These are phyloP conservation scores for Cryptococcus sp. DNA, from an alignment of 1,284 basidiomycete genomes.

Conservation along the genomic window DNA sequence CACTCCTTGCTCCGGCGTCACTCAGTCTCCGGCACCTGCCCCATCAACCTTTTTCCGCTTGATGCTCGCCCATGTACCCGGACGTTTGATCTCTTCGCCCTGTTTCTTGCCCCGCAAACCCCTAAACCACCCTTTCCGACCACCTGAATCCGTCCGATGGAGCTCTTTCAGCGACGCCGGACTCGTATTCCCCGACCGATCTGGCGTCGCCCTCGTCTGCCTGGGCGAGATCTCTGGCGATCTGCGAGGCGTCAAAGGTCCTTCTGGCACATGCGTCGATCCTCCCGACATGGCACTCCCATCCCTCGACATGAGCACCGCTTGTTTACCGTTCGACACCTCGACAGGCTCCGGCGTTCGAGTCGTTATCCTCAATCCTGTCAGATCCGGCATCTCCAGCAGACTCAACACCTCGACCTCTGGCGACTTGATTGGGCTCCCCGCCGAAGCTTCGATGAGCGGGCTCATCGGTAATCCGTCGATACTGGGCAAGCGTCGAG, in stretches of 20 bases:
- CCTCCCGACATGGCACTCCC: neutral
- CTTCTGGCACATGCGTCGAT: neutral
- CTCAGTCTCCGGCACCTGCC: too few species aligned
- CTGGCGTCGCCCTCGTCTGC: too few species aligned
- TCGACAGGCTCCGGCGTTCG: neutral
- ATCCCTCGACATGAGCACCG: neutral
- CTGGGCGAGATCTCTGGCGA: too few species aligned
- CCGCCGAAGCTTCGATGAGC: slow-evolving; percentile 4
- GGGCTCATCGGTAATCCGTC: slow-evolving; percentile 10
- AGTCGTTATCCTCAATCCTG: neutral
- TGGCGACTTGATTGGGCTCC: neutral
- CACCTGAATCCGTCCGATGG: too few species aligned
- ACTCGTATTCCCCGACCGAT: too few species aligned
- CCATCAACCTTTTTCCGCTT: too few species aligned
- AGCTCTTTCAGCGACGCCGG: too few species aligned
- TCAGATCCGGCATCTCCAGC: neutral
- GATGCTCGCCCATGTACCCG: too few species aligned
- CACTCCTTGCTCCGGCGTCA: too few species aligned
- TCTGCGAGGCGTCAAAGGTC: neutral
- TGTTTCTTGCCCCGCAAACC: too few species aligned
- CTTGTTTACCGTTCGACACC: neutral
- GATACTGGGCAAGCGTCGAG: neutral
- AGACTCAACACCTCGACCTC: neutral
- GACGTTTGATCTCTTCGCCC: too few species aligned
- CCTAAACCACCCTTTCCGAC: too few species aligned